Percentiles rank a stretch among this genome's conserved stretches.
phyloP scores from a whole-genome alignment of 2,329 filamentous ascomycete genomes.

The Grosmannia clavigera region DNA sequence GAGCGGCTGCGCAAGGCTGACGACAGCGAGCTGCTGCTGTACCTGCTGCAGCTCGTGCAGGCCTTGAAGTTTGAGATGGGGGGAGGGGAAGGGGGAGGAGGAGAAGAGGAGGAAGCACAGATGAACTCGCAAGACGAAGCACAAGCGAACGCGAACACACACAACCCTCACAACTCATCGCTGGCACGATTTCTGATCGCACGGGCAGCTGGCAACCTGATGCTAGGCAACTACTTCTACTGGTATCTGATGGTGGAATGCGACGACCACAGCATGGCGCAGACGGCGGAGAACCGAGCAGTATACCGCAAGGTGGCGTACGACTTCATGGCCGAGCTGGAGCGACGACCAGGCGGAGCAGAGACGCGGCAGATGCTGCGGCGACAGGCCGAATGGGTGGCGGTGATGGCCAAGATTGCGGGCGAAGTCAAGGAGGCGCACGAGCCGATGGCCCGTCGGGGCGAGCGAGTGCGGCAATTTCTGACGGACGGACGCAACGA shows the following conservation, averaged over 20 bases:
- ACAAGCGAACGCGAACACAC: slow-evolving; percentile 26
- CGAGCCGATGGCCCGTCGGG: slow-evolving; percentile 66
- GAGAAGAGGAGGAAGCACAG: background rate
- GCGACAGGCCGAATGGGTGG: slow-evolving; percentile 80
- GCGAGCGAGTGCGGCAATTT: slow-evolving; percentile 72
- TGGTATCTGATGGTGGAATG: slow-evolving; percentile 99
- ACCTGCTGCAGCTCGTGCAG: slow-evolving; percentile 88
- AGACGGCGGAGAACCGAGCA: slow-evolving; percentile 58
- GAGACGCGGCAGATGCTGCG: slow-evolving; percentile 65
- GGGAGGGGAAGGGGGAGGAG: slow-evolving; percentile 29
- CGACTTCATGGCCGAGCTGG: slow-evolving; percentile 86
- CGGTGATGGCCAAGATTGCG: slow-evolving; percentile 76
- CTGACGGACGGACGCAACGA: slow-evolving; percentile 86
- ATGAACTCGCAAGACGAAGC: background rate
- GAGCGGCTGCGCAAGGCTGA: slow-evolving; percentile 83
- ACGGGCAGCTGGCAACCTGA: slow-evolving; percentile 76
- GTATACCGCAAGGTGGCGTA: slow-evolving; percentile 90
- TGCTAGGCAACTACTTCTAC: slow-evolving; percentile 86
- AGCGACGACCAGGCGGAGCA: slow-evolving; percentile 55
- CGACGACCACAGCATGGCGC: slow-evolving; percentile 68
- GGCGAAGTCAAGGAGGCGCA: slow-evolving; percentile 75
- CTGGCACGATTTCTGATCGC: slow-evolving; percentile 81
- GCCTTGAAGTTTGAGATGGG: slow-evolving; percentile 82
- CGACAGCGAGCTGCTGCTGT: slow-evolving; percentile 81
- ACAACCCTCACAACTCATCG: slow-evolving; percentile 65